Evolutionary conservation across 371 early-diverging fungal species (phyloP), one percentile per base, ranked within the genome.

Genomic region (Rhizomucor miehei): DNA sequence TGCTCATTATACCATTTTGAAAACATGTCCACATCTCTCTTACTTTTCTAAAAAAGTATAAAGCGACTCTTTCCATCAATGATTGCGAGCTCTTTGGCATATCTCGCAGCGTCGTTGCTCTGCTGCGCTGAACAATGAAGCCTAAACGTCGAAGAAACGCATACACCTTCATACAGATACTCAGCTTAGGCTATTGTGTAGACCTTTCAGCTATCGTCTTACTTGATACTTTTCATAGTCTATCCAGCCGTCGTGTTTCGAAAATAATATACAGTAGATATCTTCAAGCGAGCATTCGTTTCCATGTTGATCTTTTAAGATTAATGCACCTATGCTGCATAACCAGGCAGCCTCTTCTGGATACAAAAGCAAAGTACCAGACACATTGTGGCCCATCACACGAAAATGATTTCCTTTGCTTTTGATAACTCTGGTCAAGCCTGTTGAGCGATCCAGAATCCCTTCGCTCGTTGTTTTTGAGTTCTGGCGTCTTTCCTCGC

Each of bases 341-440:
- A 81, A 56, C 63, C 72, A 81, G 9, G 77, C 75, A 0, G 81
- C 77, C 49, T 81, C 81, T 40, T 81, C 81, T 0, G 67, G 73
- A 46, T 66, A 74, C 6, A 79, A 57, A 24, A 56, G 41, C 11
- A 16, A 19, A 19, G 16, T 19, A 4, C 41, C 41, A 41, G 41
- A 41, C 3, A 41, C 41, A 11, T 4, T 12, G 14, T 47, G 54
- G 3, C 54, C 54, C 54, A 54, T 54, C 9, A 44, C 46, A 35
- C 45, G 54, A n/a, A 54, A 39, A 19, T 54, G 54, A 14, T 44
- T 47, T 24, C 54, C 54, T 36, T 54, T 54, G 13, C 21, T 35
- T 16, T 47, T 34, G n/a, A 47, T 35, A 21, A 54, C 36, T 3
- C 34, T 46, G 6, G 54, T 54, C 19, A 29, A 13, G 2, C 54